Base-by-base conservation (phyloP, 768 basidiomycete genomes). In the Ramaria sp. region DNA sequence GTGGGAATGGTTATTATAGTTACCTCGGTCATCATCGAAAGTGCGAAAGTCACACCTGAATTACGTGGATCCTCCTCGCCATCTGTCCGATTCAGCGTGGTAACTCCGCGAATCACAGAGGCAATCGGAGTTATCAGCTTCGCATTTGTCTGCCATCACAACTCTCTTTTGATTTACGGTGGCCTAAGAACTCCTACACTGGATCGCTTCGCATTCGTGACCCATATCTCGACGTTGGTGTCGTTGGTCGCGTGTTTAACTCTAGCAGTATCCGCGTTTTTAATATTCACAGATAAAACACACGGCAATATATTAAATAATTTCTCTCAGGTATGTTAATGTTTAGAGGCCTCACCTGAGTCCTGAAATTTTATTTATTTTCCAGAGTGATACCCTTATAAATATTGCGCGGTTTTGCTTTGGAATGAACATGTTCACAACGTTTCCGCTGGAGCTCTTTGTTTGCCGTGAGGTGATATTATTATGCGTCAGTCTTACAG, bases 231-330 rank as follows among this genome's bases (percentile, higher is more conserved):
- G 39, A 97, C 93, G 1, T 70, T 75, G 12, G 68, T 94, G 10
- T 94, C 90, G 48, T 72, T 98, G 42, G 71, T 94, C 24, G 80
- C 87, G n/a, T 97, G 94, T 64, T 71, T 78, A 58, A 77, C 85
- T 44, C 79, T 99, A 58, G 89, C 90, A 3, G 74, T 94, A 20
- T 83, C 90, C 28, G 94, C 85, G 3, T 98, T 84, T 64, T 65
- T 87, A 39, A 85, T 88, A 13, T 94, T 95, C 69, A 97, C 94
- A 9, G 78, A 95, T 67, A 89, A 83, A 69, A 91, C 85, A 1
- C 79, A 83, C 67, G 95, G 95, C n/a, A 99, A 99, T 63, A 89
- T 98, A 51, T 70, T 99, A 59, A 98, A 98, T 68, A 97, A 97
- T 67, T 98, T 98, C 61, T 76, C 87, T 13, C 68, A 75, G 44